Percentiles rank a stretch among this genome's conserved stretches.
Evolutionary conservation across 768 basidiomycete genomes (phyloP).

Genomic region (Pisolithus tinctorius): DNA sequence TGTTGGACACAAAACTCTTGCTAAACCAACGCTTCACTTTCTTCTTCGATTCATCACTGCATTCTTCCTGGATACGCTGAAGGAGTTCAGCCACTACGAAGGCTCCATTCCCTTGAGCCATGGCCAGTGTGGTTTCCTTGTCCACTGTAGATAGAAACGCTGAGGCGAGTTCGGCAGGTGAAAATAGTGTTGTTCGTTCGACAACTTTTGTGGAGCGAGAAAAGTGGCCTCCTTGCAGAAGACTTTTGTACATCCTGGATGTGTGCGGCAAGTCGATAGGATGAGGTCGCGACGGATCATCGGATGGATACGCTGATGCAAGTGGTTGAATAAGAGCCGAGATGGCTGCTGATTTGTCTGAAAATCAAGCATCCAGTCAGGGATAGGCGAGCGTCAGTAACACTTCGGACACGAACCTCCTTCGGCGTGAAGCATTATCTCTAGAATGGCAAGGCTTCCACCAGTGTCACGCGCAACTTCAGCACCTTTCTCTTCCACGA

Average conservation of each 20-base stretch:
- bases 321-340: conserved; percentile 56
- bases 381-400: background rate
- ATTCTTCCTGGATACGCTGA: conserved; percentile 46
- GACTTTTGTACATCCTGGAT: conserved; percentile 79
- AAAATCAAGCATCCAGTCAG: background rate
- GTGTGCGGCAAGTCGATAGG: conserved; percentile 78
- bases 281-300: conserved; percentile 46
- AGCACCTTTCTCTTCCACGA: conserved; percentile 57
- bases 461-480: conserved; percentile 67
- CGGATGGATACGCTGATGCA: conserved; percentile 47
- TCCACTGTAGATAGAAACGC: conserved; percentile 51
- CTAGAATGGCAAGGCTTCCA: conserved; percentile 70
- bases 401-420: conserved; percentile 52
- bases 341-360: conserved; percentile 67
- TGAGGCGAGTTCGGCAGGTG: conserved; percentile 51
- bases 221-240: conserved; percentile 89
- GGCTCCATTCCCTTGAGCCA: conserved; percentile 58
- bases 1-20: conserved; percentile 34
- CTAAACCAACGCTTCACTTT: conserved; percentile 56
- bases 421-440: conserved; percentile 79
- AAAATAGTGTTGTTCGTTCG: conserved; percentile 47
- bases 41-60: conserved; percentile 32
- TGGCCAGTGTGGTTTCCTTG: conserved; percentile 41
- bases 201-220: conserved; percentile 53
- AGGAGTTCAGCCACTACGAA: conserved; percentile 74